Base-by-base conservation (phyloP, 2,329 filamentous ascomycete species). In the Tolypocladium tundrense region DNA sequence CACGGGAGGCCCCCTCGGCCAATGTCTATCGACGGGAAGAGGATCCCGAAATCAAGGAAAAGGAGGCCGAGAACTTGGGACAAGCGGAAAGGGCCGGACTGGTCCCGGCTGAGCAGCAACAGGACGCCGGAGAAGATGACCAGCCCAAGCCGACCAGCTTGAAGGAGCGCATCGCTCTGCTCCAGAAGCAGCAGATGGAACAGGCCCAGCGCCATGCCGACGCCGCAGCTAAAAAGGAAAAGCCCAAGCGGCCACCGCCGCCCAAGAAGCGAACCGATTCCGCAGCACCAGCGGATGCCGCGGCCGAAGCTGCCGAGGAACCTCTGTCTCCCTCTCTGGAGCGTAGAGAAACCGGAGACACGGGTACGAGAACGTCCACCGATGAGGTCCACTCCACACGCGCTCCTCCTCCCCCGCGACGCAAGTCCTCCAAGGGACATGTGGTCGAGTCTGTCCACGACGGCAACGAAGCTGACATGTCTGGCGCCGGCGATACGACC, bases 161-260 rank as follows among this genome's bases (percentile, higher is more conserved):
- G 61, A 99, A 97, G 73, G 94, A 99, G 71, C 84, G 94, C 61
- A 97, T 99, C 74, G 94, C 94, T 35, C 77, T 96, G 56, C 78
- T 99, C 19, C 94, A 99, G 71, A 93, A 90, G 69, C 91, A 97
- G 71, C 94, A 99, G 72, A 78, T 90, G 69, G 94, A 97, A 69
- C 90, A 94, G 69, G 90, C 92, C 6, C 82, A 88, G 61, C 82
- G 92, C 56, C 88, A 93, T 72, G 88, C 89, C 9, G 90, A 94
- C 42, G 84, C 87, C 19, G 80, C 80, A 24, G 79, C 86, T 58
- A 95, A 89, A 76, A 93, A 95, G 71, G 91, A 95, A 66, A 96
- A 96, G 73, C 86, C 90, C 13, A 95, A 92, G 75, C 85, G 87
- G 33, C 71, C 72, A 9, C 87, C 84, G 35, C 71, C 72, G 10